Conservation (phyloP, 768 basidiomycete genomes). For the Termitomyces sp. region DNA sequence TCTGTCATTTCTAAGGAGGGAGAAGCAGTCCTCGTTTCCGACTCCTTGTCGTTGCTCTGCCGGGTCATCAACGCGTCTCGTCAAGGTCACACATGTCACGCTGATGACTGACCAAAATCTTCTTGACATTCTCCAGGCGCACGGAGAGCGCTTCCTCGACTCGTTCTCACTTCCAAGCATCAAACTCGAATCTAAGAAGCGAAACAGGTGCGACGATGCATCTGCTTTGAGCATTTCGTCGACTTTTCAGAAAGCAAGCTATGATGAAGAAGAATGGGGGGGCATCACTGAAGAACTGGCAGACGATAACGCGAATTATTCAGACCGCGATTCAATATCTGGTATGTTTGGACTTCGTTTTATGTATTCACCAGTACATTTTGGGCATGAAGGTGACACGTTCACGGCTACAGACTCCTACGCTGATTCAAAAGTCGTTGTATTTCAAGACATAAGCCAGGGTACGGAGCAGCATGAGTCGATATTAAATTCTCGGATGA, state of each 20-base stretch:
- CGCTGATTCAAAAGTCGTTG: constrained; percentile 40
- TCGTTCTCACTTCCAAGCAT: constrained; percentile 28
- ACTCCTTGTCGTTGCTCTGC: constrained; percentile 15
- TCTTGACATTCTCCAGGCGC: constrained; percentile 36
- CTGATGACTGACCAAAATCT: constrained; percentile 24
- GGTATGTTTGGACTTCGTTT: background rate
- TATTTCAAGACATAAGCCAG: constrained; percentile 40
- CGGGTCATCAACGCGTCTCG: constrained; percentile 19
- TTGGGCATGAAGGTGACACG: constrained; percentile 41
- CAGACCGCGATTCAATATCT: constrained; percentile 12
- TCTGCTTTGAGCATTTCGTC: constrained; percentile 7
- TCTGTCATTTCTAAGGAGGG: constrained; percentile 25
- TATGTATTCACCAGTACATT: constrained; percentile 18
- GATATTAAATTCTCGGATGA: constrained; percentile 40
- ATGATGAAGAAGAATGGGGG: constrained; percentile 32
- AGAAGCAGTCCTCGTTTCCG: background rate
- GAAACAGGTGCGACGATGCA: constrained; percentile 16
- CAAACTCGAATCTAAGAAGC: constrained; percentile 12
- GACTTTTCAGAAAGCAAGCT: constrained; percentile 12
- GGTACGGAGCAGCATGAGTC: constrained; percentile 12
- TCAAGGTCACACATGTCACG: constrained; percentile 5
- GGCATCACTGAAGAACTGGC: constrained; percentile 23
- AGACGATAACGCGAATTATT: background rate
- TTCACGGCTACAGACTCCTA: constrained; percentile 27
- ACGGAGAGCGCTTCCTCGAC: constrained; percentile 40